phyloP scores from a whole-genome alignment of 2,329 filamentous ascomycete species.

The Scleromitrula shiraiana region DNA sequence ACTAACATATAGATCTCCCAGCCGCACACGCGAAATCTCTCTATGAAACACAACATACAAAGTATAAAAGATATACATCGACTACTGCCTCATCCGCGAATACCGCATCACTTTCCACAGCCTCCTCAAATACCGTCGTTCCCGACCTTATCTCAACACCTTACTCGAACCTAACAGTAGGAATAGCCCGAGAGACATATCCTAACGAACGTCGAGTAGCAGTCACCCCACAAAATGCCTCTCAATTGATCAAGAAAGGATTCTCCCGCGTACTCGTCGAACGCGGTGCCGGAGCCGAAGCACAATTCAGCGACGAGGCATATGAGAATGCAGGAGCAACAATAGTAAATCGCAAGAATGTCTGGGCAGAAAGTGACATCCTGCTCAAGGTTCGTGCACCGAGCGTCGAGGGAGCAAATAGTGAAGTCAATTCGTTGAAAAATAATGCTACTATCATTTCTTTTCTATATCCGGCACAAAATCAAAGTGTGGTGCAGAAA shows the following conservation, averaged over 20 bases:
- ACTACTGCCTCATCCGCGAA: background rate
- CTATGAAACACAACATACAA: background rate
- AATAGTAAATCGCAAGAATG: conserved; percentile 57
- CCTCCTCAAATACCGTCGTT: background rate
- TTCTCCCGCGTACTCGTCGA: conserved; percentile 72
- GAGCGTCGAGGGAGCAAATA: conserved; percentile 45
- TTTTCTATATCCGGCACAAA: conserved; percentile 76
- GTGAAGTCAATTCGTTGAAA: conserved; percentile 61
- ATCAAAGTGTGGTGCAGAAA: conserved; percentile 64
- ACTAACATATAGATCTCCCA: background rate
- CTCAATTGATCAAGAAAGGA: conserved; percentile 76
- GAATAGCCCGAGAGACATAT: conserved; percentile 72
- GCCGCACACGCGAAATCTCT: conserved; percentile 2
- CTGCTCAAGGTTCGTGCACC: conserved; percentile 78
- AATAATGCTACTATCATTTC: conserved; percentile 70
- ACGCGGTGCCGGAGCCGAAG: conserved; percentile 67
- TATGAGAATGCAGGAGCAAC: conserved; percentile 74
- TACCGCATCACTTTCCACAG: conserved; percentile 1
- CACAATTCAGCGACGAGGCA: conserved; percentile 69
- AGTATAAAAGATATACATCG: conserved; percentile 2
- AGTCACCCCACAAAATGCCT: conserved; percentile 75
- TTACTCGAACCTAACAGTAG: conserved; percentile 66
- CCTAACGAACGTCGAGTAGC: conserved; percentile 75
- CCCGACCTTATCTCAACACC: conserved; percentile 34
- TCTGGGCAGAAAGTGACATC: conserved; percentile 72